Evolutionary conservation across 1,139 yeast species (phyloP).

Genomic region (Arxiozyma heterogenica): DNA sequence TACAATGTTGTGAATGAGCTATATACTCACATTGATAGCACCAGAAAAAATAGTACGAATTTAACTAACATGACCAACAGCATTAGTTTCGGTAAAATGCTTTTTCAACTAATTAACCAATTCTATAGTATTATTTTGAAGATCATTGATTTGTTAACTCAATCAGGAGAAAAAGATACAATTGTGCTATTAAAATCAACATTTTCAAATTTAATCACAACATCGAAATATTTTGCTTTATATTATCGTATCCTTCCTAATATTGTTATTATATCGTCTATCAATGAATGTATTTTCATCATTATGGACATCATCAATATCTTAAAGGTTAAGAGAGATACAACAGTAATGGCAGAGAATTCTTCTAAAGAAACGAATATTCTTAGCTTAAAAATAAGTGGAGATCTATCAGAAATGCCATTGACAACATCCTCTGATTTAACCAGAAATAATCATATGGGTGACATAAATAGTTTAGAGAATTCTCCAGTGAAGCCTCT

Average conservation of each 20-base stretch:
- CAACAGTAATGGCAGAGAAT: not conserved
- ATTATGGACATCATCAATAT: conserved; percentile 58
- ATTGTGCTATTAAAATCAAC: conserved; percentile 49
- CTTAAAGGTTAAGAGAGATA: conserved; percentile 38
- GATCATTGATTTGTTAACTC: conserved; percentile 24
- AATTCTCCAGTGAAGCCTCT: conserved; percentile 32
- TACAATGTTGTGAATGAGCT: conserved; percentile 1
- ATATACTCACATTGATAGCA: conserved; percentile 1
- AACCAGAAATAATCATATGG: not conserved
- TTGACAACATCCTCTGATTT: not conserved
- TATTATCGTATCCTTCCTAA: conserved; percentile 48
- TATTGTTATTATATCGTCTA: conserved; percentile 63
- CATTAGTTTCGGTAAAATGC: conserved; percentile 18
- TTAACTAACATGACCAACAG: not conserved
- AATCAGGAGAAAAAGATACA: conserved; percentile 19
- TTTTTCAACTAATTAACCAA: conserved; percentile 49
- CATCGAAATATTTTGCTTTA: conserved; percentile 67
- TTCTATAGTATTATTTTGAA: conserved; percentile 44
- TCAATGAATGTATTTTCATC: conserved; percentile 64
- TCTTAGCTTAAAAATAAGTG: not conserved
- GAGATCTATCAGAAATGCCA: not conserved
- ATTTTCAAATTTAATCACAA: conserved; percentile 66
- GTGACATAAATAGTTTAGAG: conserved; percentile 7
- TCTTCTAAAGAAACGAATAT: not conserved
- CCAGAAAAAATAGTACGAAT: not conserved